These are phyloP conservation scores for Colletotrichum melonis DNA, from an alignment of 2,329 filamentous ascomycete species.

Conservation along the genomic window DNA sequence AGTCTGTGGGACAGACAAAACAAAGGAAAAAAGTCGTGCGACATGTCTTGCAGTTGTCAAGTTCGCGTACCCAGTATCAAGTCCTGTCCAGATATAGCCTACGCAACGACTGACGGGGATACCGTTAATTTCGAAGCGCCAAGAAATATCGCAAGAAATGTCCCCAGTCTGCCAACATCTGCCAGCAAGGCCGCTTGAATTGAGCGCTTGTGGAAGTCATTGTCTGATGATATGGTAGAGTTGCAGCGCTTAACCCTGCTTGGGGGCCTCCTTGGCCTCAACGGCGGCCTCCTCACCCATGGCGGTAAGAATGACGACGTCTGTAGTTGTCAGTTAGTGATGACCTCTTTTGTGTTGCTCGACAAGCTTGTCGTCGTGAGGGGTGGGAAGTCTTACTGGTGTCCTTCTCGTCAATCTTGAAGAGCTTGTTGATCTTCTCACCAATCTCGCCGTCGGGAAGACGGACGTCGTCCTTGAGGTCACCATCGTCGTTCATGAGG, in stretches of 20 bases:
- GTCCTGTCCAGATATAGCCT: constrained; percentile 56
- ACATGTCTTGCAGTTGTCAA: constrained; percentile 44
- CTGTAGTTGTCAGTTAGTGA: constrained; percentile 56
- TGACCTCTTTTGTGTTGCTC: constrained; percentile 15
- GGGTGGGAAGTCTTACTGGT: constrained; percentile 76
- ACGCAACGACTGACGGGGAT: constrained; percentile 55
- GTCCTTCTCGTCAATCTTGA: constrained; percentile 88
- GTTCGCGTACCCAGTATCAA: constrained; percentile 52
- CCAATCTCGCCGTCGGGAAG: constrained; percentile 90
- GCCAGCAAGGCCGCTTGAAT: constrained; percentile 35
- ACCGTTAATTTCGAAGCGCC: constrained; percentile 49
- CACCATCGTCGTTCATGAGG: constrained; percentile 88
- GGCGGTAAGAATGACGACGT: constrained; percentile 90
- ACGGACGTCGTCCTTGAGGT: constrained; percentile 95
- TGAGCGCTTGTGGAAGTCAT: constrained; percentile 32
- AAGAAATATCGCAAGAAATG: constrained; percentile 47
- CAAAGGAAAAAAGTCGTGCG: constrained; percentile 53
- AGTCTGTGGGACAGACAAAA: constrained; percentile 46
- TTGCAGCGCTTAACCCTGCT: constrained; percentile 41
- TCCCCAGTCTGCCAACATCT: constrained; percentile 40
- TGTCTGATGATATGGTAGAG: constrained; percentile 34
- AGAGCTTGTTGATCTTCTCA: constrained; percentile 85
- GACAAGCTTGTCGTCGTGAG: not conserved
- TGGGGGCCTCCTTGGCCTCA: constrained; percentile 92
- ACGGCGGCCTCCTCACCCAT: constrained; percentile 96